Conservation (phyloP, 1,139 yeast species). For the Geotrichum reessii region DNA sequence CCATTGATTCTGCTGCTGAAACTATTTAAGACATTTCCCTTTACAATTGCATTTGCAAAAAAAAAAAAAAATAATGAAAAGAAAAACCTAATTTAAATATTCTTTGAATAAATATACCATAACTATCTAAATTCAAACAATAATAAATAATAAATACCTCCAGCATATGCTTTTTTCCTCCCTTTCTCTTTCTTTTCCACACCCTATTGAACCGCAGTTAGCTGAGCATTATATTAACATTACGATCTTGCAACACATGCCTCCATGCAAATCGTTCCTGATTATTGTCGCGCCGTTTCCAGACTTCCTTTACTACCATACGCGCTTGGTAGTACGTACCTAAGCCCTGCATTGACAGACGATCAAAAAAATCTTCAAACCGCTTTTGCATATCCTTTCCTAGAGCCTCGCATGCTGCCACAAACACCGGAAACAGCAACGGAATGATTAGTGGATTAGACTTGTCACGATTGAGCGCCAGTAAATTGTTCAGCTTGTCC, state of each 20-base stretch:
- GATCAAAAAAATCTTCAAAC: conserved; percentile 76
- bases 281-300: conserved; percentile 86
- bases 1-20: neutral
- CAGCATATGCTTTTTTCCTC: neutral
- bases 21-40: neutral
- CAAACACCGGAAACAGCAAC: conserved; percentile 82
- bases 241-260: conserved; percentile 44
- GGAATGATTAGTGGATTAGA: conserved; percentile 63
- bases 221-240: conserved; percentile 13
- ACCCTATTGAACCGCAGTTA: neutral
- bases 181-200: too few relatives aligned
- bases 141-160: neutral
- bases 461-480: conserved; percentile 45
- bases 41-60: neutral
- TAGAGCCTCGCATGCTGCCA: conserved; percentile 80
- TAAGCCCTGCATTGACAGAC: conserved; percentile 63
- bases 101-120: neutral
- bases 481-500: conserved; percentile 60
- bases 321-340: conserved; percentile 87
- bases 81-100: neutral
- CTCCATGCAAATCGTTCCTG: conserved; percentile 78
- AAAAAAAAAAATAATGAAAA: neutral
- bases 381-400: conserved; percentile 54
- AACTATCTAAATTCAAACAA: too few relatives aligned
- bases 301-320: conserved; percentile 78